Conservation (phyloP, 495 filamentous ascomycete species). For the Penicillium mononematosum region DNA sequence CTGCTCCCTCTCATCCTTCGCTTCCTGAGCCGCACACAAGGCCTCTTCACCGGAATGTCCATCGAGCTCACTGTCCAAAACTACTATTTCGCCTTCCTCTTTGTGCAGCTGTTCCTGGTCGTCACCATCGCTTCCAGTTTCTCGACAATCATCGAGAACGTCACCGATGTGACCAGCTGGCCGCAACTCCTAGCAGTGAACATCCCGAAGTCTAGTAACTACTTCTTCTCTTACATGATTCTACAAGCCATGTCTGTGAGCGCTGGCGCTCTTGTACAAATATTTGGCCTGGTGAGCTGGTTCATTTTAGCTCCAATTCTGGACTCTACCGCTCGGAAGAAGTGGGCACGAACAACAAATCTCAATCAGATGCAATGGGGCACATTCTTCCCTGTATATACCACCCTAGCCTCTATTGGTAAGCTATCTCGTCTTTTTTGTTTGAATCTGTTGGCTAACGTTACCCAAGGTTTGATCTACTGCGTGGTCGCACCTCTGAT, state of each 20-base stretch:
- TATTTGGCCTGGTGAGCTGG: constrained; percentile 71
- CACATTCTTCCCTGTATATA: constrained; percentile 92
- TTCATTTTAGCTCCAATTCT: constrained; percentile 74
- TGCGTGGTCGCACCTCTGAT: constrained; percentile 88
- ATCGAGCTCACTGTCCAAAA: constrained; percentile 80
- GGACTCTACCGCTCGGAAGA: constrained; percentile 84
- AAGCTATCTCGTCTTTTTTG: constrained; percentile 20
- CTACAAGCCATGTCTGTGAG: constrained; percentile 88
- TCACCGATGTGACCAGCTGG: constrained; percentile 59
- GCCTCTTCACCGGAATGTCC: constrained; percentile 77
- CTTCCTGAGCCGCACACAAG: constrained; percentile 71
- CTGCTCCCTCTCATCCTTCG: constrained; percentile 78
- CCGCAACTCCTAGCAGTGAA: constrained; percentile 75
- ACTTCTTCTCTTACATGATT: constrained; percentile 98
- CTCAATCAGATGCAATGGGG: constrained; percentile 85
- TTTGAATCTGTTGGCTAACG: constrained; percentile 8
- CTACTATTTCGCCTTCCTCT: constrained; percentile 93
- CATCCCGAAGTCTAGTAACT: constrained; percentile 86
- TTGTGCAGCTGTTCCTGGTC: constrained; percentile 92
- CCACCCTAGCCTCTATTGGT: constrained; percentile 91
- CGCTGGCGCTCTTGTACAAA: constrained; percentile 86
- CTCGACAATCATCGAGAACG: constrained; percentile 60
- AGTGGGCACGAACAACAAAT: constrained; percentile 80
- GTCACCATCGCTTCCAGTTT: constrained; percentile 86
- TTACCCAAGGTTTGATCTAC: constrained; percentile 70